A percentile compares a stretch with the other conserved stretches of the same genome.
phyloP scores from a whole-genome alignment of 768 basidiomycete genomes.

The Russula dissimulans region DNA sequence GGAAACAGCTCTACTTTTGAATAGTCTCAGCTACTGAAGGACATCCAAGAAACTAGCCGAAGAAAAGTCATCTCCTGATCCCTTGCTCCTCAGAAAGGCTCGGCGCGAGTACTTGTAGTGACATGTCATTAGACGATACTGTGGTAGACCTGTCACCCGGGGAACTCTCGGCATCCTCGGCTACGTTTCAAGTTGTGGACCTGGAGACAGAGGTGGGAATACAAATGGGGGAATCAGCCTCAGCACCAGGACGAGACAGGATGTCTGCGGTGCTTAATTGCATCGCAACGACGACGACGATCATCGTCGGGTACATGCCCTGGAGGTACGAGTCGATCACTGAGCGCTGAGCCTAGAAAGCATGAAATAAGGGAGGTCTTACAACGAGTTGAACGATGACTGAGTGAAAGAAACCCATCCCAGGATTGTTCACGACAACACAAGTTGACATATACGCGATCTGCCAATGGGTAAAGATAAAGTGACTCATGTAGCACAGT shows the following conservation, averaged over 20 bases:
- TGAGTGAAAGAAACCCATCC: background rate
- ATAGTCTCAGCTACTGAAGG: too few relatives aligned
- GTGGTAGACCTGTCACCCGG: background rate
- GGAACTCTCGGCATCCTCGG: background rate
- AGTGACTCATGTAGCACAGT: background rate
- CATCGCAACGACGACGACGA: constrained; percentile 8
- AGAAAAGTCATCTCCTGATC: too few relatives aligned
- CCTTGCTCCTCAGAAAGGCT: too few relatives aligned
- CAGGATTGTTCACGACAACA: too few relatives aligned
- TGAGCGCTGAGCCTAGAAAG: background rate
- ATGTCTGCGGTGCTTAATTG: constrained; percentile 4
- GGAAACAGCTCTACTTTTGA: too few relatives aligned
- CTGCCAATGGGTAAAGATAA: background rate
- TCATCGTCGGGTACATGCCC: constrained; percentile 8
- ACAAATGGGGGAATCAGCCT: background rate
- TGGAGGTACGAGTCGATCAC: background rate
- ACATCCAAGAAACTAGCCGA: too few relatives aligned
- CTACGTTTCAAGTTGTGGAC: too few relatives aligned
- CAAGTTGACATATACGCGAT: background rate
- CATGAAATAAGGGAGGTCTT: background rate
- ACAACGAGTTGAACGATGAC: constrained; percentile 3
- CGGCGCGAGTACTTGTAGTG: too few relatives aligned
- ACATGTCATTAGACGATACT: too few relatives aligned
- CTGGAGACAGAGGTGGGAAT: background rate
- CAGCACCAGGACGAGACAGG: background rate